Evolutionary conservation across 257 asterid species (phyloP).

Genomic region (Capsicum baccatum): DNA sequence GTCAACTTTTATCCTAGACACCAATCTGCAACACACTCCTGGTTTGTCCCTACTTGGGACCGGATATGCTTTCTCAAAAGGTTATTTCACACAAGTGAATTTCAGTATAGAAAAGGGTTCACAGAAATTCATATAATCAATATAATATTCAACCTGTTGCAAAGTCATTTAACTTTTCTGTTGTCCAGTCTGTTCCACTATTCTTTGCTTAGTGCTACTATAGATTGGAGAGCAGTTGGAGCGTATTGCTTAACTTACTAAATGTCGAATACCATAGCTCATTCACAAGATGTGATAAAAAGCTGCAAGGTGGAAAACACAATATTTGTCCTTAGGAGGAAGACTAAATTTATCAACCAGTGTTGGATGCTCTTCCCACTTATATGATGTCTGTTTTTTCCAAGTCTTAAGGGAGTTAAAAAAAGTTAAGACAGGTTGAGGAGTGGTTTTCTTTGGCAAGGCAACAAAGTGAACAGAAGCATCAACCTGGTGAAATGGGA

Average conservation of each 20-base stretch:
- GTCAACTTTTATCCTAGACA: neutral
- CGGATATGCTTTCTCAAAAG: slow-evolving; percentile 13
- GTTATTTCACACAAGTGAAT: neutral
- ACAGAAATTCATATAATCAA: neutral
- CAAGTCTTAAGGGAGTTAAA: too few relatives aligned
- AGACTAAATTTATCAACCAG: too few relatives aligned
- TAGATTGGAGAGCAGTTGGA: slow-evolving; percentile 15
- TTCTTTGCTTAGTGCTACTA: slow-evolving; percentile 7
- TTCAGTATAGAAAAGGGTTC: neutral
- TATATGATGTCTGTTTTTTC: too few relatives aligned
- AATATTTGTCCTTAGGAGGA: too few relatives aligned
- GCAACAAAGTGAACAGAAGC: too few relatives aligned
- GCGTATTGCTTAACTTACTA: neutral
- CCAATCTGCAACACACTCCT: neutral
- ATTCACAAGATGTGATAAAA: neutral
- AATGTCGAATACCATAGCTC: slow-evolving; percentile 17
- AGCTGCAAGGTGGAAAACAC: too few relatives aligned
- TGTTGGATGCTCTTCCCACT: too few relatives aligned
- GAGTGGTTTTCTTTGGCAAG: too few relatives aligned
- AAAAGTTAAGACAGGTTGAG: too few relatives aligned
- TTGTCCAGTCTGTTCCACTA: neutral
- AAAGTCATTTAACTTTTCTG: slow-evolving; percentile 2
- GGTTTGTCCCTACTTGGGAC: neutral
- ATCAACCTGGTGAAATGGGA: too few relatives aligned
- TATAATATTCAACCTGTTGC: slow-evolving; percentile 3